These are phyloP conservation scores for Psidium friedrichsthalianum DNA, from an alignment of 345 rosid species.

Conservation along the genomic window DNA sequence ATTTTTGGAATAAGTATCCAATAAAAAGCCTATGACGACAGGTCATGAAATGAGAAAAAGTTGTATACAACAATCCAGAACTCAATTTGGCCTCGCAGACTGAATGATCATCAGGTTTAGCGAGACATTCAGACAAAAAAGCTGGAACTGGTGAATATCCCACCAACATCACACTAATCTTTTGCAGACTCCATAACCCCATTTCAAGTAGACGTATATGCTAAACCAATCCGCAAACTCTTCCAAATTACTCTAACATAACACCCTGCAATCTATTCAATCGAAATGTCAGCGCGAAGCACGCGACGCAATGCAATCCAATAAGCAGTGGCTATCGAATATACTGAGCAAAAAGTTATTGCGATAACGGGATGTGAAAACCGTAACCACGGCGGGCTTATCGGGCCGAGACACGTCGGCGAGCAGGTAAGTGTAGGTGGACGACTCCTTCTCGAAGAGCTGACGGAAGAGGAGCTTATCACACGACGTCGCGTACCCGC, in stretches of 20 bases:
- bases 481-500: slow-evolving; percentile 1
- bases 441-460: slow-evolving; percentile 85
- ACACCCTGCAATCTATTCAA: background rate
- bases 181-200: background rate
- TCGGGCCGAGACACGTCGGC: slow-evolving; percentile 83
- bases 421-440: slow-evolving; percentile 78
- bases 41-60: background rate
- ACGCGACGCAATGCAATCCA: background rate
- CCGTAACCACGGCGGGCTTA: slow-evolving; percentile 73
- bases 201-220: background rate
- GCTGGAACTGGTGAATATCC: background rate
- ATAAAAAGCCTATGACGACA: background rate
- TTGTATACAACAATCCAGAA: background rate
- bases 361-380: background rate
- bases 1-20: background rate
- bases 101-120: background rate
- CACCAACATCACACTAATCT: background rate
- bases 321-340: background rate
- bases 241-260: background rate
- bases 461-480: slow-evolving; percentile 65
- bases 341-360: background rate
- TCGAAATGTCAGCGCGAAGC: slow-evolving; percentile 2
- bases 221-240: background rate
- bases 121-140: background rate
- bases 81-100: background rate